phyloP scores from a whole-genome alignment of 768 basidiomycete genomes.

The Paxillus involutus region DNA sequence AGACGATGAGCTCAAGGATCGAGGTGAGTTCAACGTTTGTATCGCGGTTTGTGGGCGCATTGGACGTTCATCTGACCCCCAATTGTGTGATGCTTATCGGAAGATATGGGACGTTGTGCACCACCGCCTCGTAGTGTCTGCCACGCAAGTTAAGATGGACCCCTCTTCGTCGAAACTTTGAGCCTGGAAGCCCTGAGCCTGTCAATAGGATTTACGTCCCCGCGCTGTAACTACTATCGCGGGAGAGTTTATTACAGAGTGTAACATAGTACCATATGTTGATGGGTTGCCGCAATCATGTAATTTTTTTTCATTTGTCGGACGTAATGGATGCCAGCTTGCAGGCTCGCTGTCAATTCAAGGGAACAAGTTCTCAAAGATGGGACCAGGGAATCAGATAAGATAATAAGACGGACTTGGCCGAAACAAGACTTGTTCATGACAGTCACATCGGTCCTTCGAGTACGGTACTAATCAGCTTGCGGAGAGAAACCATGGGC shows the following conservation, averaged over 20 bases:
- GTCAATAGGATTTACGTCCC: background rate
- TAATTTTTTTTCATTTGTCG: background rate
- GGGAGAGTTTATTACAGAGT: background rate
- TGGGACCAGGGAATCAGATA: conserved; percentile 3
- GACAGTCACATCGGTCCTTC: background rate
- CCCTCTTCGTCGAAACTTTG: conserved; percentile 17
- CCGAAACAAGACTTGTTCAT: background rate
- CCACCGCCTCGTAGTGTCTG: conserved; percentile 41
- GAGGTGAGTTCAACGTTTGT: conserved; percentile 32
- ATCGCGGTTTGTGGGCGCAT: background rate
- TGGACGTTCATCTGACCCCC: background rate
- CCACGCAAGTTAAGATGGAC: conserved; percentile 41
- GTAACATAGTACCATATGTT: background rate
- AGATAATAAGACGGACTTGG: conserved; percentile 7
- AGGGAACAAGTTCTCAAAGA: background rate
- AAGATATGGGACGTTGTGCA: conserved; percentile 44
- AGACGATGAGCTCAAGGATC: conserved; percentile 34
- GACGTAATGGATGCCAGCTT: background rate
- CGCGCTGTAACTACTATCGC: background rate
- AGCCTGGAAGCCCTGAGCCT: background rate
- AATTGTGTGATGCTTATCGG: background rate
- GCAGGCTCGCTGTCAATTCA: background rate
- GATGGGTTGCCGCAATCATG: background rate
- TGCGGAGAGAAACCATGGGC: background rate
- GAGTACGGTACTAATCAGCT: conserved; percentile 1